A percentile compares a stretch with the other conserved stretches of the same genome.
Conservation (phyloP, 2,329 filamentous ascomycete genomes). For the Fonsecaea erecta region DNA sequence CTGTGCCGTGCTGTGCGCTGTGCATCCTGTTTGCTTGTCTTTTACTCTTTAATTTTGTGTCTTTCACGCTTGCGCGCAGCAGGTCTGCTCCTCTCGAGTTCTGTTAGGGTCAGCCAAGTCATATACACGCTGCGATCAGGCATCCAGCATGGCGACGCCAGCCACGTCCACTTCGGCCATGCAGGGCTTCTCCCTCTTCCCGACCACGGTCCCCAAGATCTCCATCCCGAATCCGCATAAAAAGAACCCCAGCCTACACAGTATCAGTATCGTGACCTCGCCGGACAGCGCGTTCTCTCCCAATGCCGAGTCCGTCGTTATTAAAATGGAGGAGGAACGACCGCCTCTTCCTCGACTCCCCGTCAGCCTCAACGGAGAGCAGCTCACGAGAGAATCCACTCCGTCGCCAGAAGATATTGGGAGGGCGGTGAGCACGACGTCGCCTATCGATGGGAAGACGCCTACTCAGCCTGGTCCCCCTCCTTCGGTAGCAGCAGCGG, state of each 20-base stretch:
- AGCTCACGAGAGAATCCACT: conserved; percentile 15
- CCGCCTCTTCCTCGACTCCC: conserved; percentile 26
- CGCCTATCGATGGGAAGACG: conserved; percentile 35
- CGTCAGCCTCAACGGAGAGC: conserved; percentile 3
- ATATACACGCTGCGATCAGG: conserved; percentile 16
- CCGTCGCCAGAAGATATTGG: conserved; percentile 36
- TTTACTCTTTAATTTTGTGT: conserved; percentile 18
- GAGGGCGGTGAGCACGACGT: conserved; percentile 35
- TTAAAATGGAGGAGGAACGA: conserved; percentile 30
- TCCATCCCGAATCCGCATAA: conserved; percentile 36
- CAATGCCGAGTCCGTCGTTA: conserved; percentile 27
- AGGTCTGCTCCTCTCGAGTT: conserved; percentile 25
- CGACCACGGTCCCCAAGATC: conserved; percentile 34
- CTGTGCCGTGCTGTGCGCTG: conserved; percentile 4
- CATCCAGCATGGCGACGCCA: conserved; percentile 26
- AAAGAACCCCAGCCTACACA: conserved; percentile 35
- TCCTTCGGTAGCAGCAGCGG: conserved; percentile 22
- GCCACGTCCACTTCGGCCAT: conserved; percentile 5
- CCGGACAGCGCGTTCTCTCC: conserved; percentile 25
- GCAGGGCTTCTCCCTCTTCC: conserved; percentile 35
- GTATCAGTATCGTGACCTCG: conserved; percentile 24
- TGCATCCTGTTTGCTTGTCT: conserved; percentile 13
- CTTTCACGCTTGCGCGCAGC: conserved; percentile 17
- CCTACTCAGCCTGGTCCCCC: conserved; percentile 17
- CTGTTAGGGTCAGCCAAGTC: conserved; percentile 9